Evolutionary conservation across 495 filamentous ascomycete species (phyloP).

Genomic region (Daldinia concentrica): DNA sequence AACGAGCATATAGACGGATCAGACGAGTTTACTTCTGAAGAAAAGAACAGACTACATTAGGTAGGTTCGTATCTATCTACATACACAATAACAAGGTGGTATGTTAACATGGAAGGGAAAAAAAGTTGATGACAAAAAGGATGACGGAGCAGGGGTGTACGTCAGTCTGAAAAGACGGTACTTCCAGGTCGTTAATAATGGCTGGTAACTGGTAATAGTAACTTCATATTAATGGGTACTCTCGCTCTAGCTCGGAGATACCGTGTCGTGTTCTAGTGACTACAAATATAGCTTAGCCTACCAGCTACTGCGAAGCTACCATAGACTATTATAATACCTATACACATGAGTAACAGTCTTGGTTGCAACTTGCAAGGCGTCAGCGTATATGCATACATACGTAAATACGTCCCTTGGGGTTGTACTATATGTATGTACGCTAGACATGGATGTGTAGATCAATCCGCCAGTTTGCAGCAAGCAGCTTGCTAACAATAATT

Average conservation of each 20-base stretch:
- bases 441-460: slow-evolving; percentile 37
- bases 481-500: background rate
- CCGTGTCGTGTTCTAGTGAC: slow-evolving; percentile 31
- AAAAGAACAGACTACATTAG: background rate
- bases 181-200: background rate
- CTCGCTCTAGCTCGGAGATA: slow-evolving; percentile 32
- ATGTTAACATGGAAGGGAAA: slow-evolving; percentile 11
- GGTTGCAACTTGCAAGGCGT: slow-evolving; percentile 7
- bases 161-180: slow-evolving; percentile 31
- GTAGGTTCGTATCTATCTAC: slow-evolving; percentile 13
- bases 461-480: slow-evolving; percentile 22
- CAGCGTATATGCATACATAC: slow-evolving; percentile 22
- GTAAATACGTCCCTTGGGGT: slow-evolving; percentile 35
- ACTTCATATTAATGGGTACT: slow-evolving; percentile 37
- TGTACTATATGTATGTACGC: slow-evolving; percentile 9
- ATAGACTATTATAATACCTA: slow-evolving; percentile 1
- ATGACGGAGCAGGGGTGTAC: slow-evolving; percentile 38
- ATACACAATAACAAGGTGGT: slow-evolving; percentile 17
- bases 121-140: slow-evolving; percentile 27
- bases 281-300: slow-evolving; percentile 29
- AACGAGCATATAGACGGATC: slow-evolving; percentile 1
- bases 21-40: background rate
- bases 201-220: slow-evolving; percentile 33
- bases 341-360: slow-evolving; percentile 24
- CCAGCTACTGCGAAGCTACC: slow-evolving; percentile 24